A percentile compares a stretch with the other conserved stretches of the same genome.
phyloP scores from a whole-genome alignment of 2,329 filamentous ascomycete genomes.

The Cladosporium oxysporum region DNA sequence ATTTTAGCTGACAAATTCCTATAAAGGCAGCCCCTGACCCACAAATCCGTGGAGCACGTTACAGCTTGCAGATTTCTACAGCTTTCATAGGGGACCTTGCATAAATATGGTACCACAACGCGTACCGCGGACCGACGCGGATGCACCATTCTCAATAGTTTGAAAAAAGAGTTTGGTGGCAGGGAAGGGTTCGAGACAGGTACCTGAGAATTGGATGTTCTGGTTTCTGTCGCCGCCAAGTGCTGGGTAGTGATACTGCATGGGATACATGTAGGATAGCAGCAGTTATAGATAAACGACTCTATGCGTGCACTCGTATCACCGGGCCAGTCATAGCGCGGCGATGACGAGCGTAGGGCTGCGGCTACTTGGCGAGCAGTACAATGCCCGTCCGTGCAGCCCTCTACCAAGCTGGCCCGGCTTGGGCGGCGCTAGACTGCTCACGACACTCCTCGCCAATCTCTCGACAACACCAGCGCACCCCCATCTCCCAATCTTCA shows the following conservation, averaged over 20 bases:
- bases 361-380: not conserved
- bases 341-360: not conserved
- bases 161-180: not conserved
- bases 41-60: not conserved
- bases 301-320: not conserved
- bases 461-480: constrained; percentile 2
- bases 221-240: not conserved
- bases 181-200: not conserved
- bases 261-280: not conserved
- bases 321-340: constrained; percentile 5
- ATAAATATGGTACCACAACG: not conserved
- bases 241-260: not conserved
- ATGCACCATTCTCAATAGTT: not conserved
- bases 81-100: not conserved
- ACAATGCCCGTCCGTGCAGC: not conserved
- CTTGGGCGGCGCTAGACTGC: not conserved
- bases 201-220: not conserved
- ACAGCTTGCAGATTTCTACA: not conserved
- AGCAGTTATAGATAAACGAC: not conserved
- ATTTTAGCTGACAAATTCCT: not conserved
- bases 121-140: not conserved
- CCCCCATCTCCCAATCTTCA: not conserved
- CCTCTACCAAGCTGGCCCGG: not conserved
- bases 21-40: not conserved
- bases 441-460: constrained; percentile 9